Percentiles rank a stretch among this genome's conserved stretches.
phyloP scores from a whole-genome alignment of 106 monocot species.

The Ottelia alismoides region DNA sequence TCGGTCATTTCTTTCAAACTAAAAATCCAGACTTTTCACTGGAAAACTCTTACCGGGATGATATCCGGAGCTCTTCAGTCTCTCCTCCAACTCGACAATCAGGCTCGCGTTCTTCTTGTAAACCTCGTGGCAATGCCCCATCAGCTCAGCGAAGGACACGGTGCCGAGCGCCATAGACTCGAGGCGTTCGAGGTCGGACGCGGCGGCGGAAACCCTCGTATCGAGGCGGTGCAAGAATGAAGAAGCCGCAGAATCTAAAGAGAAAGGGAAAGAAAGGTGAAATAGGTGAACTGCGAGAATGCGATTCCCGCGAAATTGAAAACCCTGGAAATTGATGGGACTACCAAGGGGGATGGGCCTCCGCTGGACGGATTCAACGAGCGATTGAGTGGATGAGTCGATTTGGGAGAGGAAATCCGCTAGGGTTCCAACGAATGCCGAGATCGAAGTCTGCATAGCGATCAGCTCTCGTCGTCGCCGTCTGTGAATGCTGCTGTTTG shows the following conservation, averaged over 20 bases:
- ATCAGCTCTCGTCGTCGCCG: too few species aligned
- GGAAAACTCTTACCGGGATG: conserved; percentile 44
- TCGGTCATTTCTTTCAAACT: too few species aligned
- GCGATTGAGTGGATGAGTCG: conserved; percentile 33
- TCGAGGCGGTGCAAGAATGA: conserved; percentile 40
- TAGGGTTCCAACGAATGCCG: conserved; percentile 38
- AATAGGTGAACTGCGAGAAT: too few species aligned
- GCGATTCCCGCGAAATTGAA: too few species aligned
- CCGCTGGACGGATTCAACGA: conserved; percentile 48
- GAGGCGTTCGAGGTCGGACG: conserved; percentile 41
- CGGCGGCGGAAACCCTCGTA: conserved; percentile 30
- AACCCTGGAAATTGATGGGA: too few species aligned
- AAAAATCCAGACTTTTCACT: too few species aligned
- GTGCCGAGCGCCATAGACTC: conserved; percentile 70
- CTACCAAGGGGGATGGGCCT: conserved; percentile 65
- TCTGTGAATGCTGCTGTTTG: too few species aligned
- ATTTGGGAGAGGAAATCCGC: conserved; percentile 46
- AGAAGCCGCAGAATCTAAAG: conserved; percentile 43
- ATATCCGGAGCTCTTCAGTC: conserved; percentile 38
- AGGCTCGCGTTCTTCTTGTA: conserved; percentile 36
- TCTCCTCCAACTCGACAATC: conserved; percentile 32
- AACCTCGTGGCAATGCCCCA: conserved; percentile 70
- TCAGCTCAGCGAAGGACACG: conserved; percentile 79
- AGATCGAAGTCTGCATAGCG: conserved; percentile 30
- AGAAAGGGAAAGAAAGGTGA: neutral